These are phyloP conservation scores for Tetradesmus lagerheimii DNA, from an alignment of 139 green algal genomes.

Conservation along the genomic window DNA sequence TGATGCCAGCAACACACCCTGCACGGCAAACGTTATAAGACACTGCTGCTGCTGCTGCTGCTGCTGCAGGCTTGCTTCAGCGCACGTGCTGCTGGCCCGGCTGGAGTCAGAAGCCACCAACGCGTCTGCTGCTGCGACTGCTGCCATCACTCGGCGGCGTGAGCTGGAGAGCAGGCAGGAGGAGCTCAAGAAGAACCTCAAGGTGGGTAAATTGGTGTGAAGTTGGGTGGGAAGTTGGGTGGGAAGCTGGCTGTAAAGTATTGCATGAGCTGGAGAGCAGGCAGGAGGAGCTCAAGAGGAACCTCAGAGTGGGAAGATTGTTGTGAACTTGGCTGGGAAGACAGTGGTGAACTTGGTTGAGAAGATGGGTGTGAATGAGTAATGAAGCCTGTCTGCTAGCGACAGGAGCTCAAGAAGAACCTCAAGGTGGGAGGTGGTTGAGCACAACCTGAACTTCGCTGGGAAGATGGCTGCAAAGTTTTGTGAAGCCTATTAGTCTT, in stretches of 20 bases:
- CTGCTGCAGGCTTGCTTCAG: slow-evolving; percentile 10
- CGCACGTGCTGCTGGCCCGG: slow-evolving; percentile 40
- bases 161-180: slow-evolving; percentile 56
- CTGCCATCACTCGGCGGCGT: slow-evolving; percentile 15
- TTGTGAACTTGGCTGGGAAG: neutral
- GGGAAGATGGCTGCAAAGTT: too few species aligned
- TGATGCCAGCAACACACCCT: too few species aligned
- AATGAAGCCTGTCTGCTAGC: too few species aligned
- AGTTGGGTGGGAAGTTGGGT: neutral
- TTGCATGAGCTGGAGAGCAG: slow-evolving; percentile 44
- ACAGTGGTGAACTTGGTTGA: too few species aligned
- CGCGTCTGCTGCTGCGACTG: slow-evolving; percentile 23
- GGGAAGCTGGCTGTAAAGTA: too few species aligned
- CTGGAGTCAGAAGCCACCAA: slow-evolving; percentile 27
- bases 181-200: slow-evolving; percentile 61
- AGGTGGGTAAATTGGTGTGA: slow-evolving; percentile 36
- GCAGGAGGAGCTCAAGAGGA: slow-evolving; percentile 62
- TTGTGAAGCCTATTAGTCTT: too few species aligned
- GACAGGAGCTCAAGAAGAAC: slow-evolving; percentile 61
- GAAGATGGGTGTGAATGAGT: too few species aligned
- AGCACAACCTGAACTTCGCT: neutral
- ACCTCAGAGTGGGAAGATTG: slow-evolving; percentile 52
- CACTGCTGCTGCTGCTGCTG: neutral
- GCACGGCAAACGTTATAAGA: too few species aligned
- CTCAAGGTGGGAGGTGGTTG: slow-evolving; percentile 52